Evolutionary conservation across 306 rosid genomes (phyloP).

Genomic region (Ormosia semicastrata): DNA sequence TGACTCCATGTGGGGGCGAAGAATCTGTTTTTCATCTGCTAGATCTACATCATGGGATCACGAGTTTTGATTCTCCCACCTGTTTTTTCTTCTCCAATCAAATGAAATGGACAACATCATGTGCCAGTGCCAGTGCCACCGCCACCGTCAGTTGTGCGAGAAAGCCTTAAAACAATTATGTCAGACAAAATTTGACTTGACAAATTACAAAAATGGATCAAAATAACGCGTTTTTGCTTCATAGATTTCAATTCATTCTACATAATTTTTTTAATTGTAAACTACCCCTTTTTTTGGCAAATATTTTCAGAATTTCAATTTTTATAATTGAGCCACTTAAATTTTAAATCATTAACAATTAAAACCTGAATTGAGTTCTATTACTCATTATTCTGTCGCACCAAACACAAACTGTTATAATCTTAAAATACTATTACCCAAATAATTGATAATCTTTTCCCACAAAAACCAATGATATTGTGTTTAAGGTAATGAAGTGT

Average conservation of each 20-base stretch:
- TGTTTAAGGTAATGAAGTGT: too few relatives aligned
- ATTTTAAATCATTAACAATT: too few relatives aligned
- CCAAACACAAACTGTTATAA: too few relatives aligned
- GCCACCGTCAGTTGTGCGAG: neutral
- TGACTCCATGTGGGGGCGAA: neutral
- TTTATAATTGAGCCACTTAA: too few relatives aligned
- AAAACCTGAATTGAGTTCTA: too few relatives aligned
- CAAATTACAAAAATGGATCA: neutral
- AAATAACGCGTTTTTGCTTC: neutral
- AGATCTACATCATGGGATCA: constrained; percentile 40
- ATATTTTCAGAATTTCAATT: too few relatives aligned
- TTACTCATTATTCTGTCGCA: too few relatives aligned
- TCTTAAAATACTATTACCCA: too few relatives aligned
- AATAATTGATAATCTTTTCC: too few relatives aligned
- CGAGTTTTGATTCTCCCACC: constrained; percentile 6
- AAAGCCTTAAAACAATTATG: neutral
- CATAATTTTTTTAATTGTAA: too few relatives aligned
- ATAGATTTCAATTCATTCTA: neutral
- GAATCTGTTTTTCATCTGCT: constrained; percentile 1
- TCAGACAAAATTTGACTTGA: neutral
- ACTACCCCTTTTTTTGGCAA: too few relatives aligned
- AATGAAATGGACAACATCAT: constrained; percentile 23
- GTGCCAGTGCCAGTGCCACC: constrained; percentile 34
- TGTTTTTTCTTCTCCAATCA: neutral
- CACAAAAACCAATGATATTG: too few relatives aligned